These are phyloP conservation scores for Liquidambar formosana DNA, from an alignment of 164 flowering plant species.

Conservation along the genomic window DNA sequence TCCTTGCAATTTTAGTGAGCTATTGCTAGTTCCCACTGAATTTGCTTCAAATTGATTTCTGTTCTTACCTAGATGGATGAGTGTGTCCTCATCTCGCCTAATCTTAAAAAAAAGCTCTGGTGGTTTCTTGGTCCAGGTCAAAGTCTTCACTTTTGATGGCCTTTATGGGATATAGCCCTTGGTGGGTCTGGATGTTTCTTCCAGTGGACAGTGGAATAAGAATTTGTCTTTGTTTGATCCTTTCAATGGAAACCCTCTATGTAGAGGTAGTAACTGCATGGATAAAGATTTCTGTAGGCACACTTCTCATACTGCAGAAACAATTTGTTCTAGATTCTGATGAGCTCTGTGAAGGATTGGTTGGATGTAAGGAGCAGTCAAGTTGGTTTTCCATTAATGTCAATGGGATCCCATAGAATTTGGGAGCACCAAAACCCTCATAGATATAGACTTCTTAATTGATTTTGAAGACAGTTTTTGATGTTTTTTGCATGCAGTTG, in stretches of 20 bases:
- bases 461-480: slow-evolving; percentile 44
- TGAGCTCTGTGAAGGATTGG: slow-evolving; percentile 34
- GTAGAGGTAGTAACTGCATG: slow-evolving; percentile 61
- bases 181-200: slow-evolving; percentile 33
- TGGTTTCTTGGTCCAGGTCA: slow-evolving; percentile 68
- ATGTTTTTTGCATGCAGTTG: slow-evolving; percentile 58
- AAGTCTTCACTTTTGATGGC: slow-evolving; percentile 62
- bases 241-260: slow-evolving; percentile 46
- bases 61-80: slow-evolving; percentile 67
- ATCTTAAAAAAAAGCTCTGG: slow-evolving; percentile 79
- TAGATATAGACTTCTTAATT: slow-evolving; percentile 52
- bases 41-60: slow-evolving; percentile 64
- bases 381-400: slow-evolving; percentile 42
- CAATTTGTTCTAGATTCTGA: slow-evolving; percentile 37
- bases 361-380: slow-evolving; percentile 34
- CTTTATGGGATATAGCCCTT: slow-evolving; percentile 54
- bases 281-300: slow-evolving; percentile 52
- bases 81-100: slow-evolving; percentile 59
- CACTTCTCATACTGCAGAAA: slow-evolving; percentile 40
- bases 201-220: slow-evolving; percentile 47
- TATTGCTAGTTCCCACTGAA: slow-evolving; percentile 66
- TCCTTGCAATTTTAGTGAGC: slow-evolving; percentile 62
- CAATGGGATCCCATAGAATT: slow-evolving; percentile 50
- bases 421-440: slow-evolving; percentile 59
- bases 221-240: slow-evolving; percentile 69